phyloP scores from a whole-genome alignment of 108 stramenopile species.

The Heterococcus sp. region DNA sequence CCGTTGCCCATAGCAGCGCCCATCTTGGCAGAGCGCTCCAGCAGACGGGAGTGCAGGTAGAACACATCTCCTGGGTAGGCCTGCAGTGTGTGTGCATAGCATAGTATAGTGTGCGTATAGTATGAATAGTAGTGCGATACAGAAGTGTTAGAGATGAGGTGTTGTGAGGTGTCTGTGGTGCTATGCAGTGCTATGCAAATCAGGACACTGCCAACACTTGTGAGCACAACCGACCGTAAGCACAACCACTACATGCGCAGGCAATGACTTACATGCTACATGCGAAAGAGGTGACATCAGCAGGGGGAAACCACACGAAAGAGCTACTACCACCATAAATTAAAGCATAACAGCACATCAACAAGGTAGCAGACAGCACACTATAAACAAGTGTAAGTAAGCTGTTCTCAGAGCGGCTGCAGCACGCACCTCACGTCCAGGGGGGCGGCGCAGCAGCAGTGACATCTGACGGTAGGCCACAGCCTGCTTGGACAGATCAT shows the following conservation, averaged over 20 bases:
- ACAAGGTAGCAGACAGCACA: not conserved
- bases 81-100: not conserved
- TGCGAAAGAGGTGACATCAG: not conserved
- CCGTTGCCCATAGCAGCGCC: constrained; percentile 84
- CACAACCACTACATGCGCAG: not conserved
- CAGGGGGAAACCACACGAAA: not conserved
- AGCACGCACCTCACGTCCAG: constrained; percentile 89
- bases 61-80: constrained; percentile 97
- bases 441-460: constrained; percentile 98
- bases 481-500: constrained; percentile 94
- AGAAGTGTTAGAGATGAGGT: not conserved
- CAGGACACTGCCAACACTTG: not conserved
- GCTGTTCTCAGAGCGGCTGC: no score
- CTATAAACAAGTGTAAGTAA: not conserved
- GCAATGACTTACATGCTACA: not conserved
- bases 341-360: not conserved
- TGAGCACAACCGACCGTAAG: not conserved
- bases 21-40: constrained; percentile 98
- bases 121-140: no score
- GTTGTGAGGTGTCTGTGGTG: not conserved
- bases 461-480: constrained; percentile 97
- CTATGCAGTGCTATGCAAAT: not conserved
- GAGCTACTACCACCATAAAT: not conserved
- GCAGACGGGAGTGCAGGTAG: constrained; percentile 97
- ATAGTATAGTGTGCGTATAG: no score